These are phyloP conservation scores for Kodamaea leandrae DNA, from an alignment of 805 yeast species.

Conservation along the genomic window DNA sequence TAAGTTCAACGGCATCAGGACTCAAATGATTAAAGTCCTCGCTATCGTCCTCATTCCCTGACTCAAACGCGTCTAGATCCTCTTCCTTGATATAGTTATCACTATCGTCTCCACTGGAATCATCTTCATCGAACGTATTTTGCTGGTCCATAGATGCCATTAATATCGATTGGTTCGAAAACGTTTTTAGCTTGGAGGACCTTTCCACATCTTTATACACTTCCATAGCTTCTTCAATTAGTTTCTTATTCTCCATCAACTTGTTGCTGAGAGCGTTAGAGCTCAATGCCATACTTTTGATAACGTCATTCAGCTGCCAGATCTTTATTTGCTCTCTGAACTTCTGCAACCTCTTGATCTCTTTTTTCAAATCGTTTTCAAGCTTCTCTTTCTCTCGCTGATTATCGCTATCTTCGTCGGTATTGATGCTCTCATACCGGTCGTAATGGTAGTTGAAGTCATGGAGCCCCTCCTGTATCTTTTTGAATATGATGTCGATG, in stretches of 20 bases:
- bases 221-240: constrained; percentile 47
- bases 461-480: constrained; percentile 45
- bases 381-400: constrained; percentile 44
- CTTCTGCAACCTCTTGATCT: constrained; percentile 45
- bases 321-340: constrained; percentile 45
- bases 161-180: constrained; percentile 45
- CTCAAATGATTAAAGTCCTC: constrained; percentile 21
- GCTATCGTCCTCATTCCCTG: constrained; percentile 12
- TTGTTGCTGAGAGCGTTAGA: constrained; percentile 16
- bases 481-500: constrained; percentile 34
- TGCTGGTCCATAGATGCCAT: constrained; percentile 35
- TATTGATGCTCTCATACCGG: constrained; percentile 36
- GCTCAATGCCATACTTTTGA: constrained; percentile 14
- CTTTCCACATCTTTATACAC: constrained; percentile 44
- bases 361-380: constrained; percentile 44
- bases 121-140: constrained; percentile 25
- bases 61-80: constrained; percentile 11
- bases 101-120: constrained; percentile 25
- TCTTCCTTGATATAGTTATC: constrained; percentile 13
- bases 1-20: constrained; percentile 33
- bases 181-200: constrained; percentile 42
- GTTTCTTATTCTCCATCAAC: constrained; percentile 36
- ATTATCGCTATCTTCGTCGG: constrained; percentile 36
- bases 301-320: constrained; percentile 38
- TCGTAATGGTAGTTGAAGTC: constrained; percentile 44